Evolutionary conservation across 2,329 filamentous ascomycete species (phyloP), one percentile per base, ranked within the genome.

Genomic region (Sporothrix pallida): DNA sequence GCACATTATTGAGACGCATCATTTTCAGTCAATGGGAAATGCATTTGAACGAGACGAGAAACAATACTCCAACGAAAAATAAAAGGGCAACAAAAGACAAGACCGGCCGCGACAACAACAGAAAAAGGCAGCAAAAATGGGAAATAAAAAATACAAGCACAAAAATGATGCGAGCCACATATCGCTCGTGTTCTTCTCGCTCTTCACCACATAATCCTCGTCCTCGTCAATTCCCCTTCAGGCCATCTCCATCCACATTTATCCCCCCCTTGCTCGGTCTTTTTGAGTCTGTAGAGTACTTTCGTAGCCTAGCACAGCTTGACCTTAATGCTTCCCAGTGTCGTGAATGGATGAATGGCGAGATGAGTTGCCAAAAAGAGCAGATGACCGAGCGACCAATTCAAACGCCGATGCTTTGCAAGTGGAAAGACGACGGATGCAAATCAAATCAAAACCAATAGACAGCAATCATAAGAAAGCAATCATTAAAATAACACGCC

Each of bases 41-140:
- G 71, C n/a, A 67, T 56, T 72, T 56, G 67, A 42, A 68, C n/a
- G n/a, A 68, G 56, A 58, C 13, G 10, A 68, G 15, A 68, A 71
- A 23, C 71, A 68, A 68, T 68, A 72, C 71, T 67, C 71, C 62
- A 67, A 71, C 6, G 15, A 23, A 69, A 58, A 42, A 52, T 54
- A 63, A 70, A 62, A 56, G 31, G 15, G 56, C 56, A 60, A 54
- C 70, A 56, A 48, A 56, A 54, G 42, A 58, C 42, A 50, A 60
- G 52, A 56, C 56, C 70, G 23, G 15, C 37, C 13, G 46, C 31
- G 31, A 3, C 9, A 58, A 5, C 56, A 23, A 67, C 20, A 58
- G 17, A n/a, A 4, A 7, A 65, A 50, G 58, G 3, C 44, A 42
- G 23, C 17, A 37, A 50, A 73, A 56, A 63, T 23, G 17, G 44